Evolutionary conservation across 176 grass and related monocot species (phyloP).

Genomic region (Ampelocalamus luodianensis): DNA sequence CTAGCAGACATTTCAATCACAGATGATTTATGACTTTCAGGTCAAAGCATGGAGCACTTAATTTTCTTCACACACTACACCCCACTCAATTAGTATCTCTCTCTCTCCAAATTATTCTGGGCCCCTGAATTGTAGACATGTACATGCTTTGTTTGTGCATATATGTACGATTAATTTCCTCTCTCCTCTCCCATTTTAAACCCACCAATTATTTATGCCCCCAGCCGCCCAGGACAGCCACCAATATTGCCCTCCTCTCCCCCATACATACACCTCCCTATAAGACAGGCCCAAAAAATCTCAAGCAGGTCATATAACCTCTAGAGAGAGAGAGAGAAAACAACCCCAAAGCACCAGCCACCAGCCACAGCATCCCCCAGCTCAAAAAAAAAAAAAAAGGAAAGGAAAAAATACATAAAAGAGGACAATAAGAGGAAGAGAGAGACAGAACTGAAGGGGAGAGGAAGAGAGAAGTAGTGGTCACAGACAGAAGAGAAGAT

Average conservation of each 20-base stretch:
- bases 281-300: conserved; percentile 47
- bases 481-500: conserved; percentile 51
- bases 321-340: no score
- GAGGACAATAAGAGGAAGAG: conserved; percentile 33
- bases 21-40: conserved; percentile 18
- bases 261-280: conserved; percentile 17
- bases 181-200: conserved; percentile 29
- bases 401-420: background rate
- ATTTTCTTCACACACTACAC: conserved; percentile 17
- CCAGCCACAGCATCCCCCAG: no score
- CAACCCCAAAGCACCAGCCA: no score
- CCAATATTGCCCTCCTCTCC: conserved; percentile 55
- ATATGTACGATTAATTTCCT: conserved; percentile 6
- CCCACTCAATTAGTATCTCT: background rate
- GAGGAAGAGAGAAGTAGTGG: conserved; percentile 33
- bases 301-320: background rate
- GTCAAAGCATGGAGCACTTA: conserved; percentile 43
- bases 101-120: conserved; percentile 23
- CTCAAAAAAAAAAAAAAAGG: no score
- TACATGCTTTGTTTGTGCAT: conserved; percentile 35
- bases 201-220: conserved; percentile 68
- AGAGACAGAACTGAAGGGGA: conserved; percentile 3
- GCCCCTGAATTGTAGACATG: conserved; percentile 17
- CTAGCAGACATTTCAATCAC: conserved; percentile 6
- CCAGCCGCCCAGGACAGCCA: conserved; percentile 56